Percentiles rank a stretch among this genome's conserved stretches.
These are phyloP conservation scores for Lignosus rhinocerotis DNA, from an alignment of 1,284 basidiomycete species.

Conservation along the genomic window DNA sequence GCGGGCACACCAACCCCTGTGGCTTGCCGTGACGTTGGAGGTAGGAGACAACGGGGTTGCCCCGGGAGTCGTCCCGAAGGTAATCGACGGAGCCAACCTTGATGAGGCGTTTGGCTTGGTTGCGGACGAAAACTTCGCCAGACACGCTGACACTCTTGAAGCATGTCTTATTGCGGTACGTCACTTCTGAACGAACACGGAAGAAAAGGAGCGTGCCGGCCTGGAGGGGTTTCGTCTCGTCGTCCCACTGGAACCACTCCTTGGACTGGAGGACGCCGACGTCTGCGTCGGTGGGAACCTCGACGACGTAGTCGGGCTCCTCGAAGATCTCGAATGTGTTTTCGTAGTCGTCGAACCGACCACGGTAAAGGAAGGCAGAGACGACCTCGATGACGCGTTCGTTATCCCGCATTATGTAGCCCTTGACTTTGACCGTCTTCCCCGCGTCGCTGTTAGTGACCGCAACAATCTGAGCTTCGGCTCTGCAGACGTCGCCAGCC, in stretches of 20 bases:
- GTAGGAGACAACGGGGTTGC: slow-evolving; percentile 94
- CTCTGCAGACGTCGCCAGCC: slow-evolving; percentile 89
- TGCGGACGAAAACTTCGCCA: slow-evolving; percentile 84
- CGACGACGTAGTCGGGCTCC: slow-evolving; percentile 86
- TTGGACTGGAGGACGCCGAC: slow-evolving; percentile 94
- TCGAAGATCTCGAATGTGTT: slow-evolving; percentile 95
- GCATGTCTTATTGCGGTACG: slow-evolving; percentile 89
- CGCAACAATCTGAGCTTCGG: slow-evolving; percentile 86
- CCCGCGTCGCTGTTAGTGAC: slow-evolving; percentile 92
- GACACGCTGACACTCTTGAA: slow-evolving; percentile 83
- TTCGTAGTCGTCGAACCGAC: slow-evolving; percentile 89
- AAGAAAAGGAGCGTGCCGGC: slow-evolving; percentile 88
- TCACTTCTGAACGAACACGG: slow-evolving; percentile 83
- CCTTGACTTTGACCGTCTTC: slow-evolving; percentile 93
- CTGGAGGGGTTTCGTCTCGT: slow-evolving; percentile 76
- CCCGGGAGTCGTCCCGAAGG: slow-evolving; percentile 82
- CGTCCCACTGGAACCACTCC: slow-evolving; percentile 97
- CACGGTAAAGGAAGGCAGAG: slow-evolving; percentile 96
- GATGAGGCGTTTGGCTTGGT: slow-evolving; percentile 83
- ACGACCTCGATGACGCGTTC: slow-evolving; percentile 90
- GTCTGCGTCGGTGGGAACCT: slow-evolving; percentile 74
- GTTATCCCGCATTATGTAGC: slow-evolving; percentile 75
- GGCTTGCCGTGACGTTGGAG: slow-evolving; percentile 87
- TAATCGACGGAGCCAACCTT: slow-evolving; percentile 90
- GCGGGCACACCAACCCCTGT: slow-evolving; percentile 75